Evolutionary conservation across 129 eudicot species (phyloP), one percentile per base, ranked within the genome.

Genomic region (Deinandra increscens): DNA sequence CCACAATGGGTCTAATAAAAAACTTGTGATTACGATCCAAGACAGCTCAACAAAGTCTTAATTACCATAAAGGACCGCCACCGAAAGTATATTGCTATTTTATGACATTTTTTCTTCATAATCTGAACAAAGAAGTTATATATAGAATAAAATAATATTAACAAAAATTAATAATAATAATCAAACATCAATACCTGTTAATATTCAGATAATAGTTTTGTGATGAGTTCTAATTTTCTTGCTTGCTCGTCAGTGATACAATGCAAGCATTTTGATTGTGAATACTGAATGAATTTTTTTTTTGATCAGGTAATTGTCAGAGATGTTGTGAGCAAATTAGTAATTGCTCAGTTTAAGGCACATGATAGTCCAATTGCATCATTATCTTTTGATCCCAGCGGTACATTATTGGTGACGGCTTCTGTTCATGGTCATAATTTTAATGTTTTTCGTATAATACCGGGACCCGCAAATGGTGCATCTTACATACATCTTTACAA

Each of bases 351-450:
- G 68, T 92, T 92, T 77, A 88, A 84, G 80, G 98, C 98, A 56
- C 98, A 92, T 71, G 88, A 86, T 66, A 88, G 96, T 74, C 88
- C 98, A 20, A 92, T 92, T 34, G 76, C 88, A 66, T 85, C 95
- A 4, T 78, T 92, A 73, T 81, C 90, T 74, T 88, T 92, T 78
- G 96, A 92, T 81, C 98, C 96, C 29, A 86, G 95, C 44, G 96
- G 96, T 12, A 84, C 81, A 4, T 84, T 92, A 5, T 80, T 92
- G 70, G 98, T 92, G 71, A 88, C 98, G 0, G 95, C 98, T 71
- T 92, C 98, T 19, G 95, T 88, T 79, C 89, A 86, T 75, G 96
- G 98, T 46, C 96, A 92, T 77, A 92, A 86, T 79, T 88, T 92
- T 6, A 92, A 92, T 81, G 90, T 92, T 37, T 92, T 84, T 51